Percentiles rank a stretch among this genome's conserved stretches.
phyloP scores from a whole-genome alignment of 306 rosid genomes.

The Dalbergia oliveri region DNA sequence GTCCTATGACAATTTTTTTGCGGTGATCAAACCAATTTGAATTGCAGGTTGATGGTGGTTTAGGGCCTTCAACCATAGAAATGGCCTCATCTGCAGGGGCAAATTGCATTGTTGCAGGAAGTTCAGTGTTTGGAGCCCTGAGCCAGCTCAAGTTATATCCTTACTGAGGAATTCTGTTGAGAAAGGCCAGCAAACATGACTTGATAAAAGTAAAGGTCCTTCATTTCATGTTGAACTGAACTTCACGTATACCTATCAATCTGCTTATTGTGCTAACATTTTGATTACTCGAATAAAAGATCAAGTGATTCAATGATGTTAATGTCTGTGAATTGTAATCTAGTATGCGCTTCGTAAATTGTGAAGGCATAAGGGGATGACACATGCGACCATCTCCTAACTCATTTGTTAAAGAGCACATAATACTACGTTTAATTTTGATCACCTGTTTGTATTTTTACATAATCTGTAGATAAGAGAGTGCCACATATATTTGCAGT shows the following conservation, averaged over 20 bases:
- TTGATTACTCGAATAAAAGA: slow-evolving; percentile 37
- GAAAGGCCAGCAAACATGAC: slow-evolving; percentile 62
- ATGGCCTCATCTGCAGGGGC: slow-evolving; percentile 88
- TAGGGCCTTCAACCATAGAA: slow-evolving; percentile 93
- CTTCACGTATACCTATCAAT: neutral
- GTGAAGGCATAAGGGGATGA: slow-evolving; percentile 10
- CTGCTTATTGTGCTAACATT: slow-evolving; percentile 13
- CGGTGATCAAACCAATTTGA: slow-evolving; percentile 34
- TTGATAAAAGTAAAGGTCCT: slow-evolving; percentile 26
- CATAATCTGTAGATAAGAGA: neutral
- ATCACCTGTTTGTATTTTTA: neutral
- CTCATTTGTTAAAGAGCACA: slow-evolving; percentile 24
- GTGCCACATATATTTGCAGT: neutral
- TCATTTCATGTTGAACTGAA: slow-evolving; percentile 18
- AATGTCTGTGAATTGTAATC: neutral
- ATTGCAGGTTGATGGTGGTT: slow-evolving; percentile 94
- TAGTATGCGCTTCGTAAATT: slow-evolving; percentile 27
- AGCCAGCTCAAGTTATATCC: slow-evolving; percentile 84
- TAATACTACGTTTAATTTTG: slow-evolving; percentile 6
- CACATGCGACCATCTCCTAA: slow-evolving; percentile 11
- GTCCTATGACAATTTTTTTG: neutral
- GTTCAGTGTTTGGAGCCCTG: slow-evolving; percentile 95
- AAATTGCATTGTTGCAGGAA: slow-evolving; percentile 96
- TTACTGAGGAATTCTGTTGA: slow-evolving; percentile 72
- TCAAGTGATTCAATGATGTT: slow-evolving; percentile 32